Evolutionary conservation across 345 rosid species (phyloP), one percentile per base, ranked within the genome.

Genomic region (Dipteronia sinensis): DNA sequence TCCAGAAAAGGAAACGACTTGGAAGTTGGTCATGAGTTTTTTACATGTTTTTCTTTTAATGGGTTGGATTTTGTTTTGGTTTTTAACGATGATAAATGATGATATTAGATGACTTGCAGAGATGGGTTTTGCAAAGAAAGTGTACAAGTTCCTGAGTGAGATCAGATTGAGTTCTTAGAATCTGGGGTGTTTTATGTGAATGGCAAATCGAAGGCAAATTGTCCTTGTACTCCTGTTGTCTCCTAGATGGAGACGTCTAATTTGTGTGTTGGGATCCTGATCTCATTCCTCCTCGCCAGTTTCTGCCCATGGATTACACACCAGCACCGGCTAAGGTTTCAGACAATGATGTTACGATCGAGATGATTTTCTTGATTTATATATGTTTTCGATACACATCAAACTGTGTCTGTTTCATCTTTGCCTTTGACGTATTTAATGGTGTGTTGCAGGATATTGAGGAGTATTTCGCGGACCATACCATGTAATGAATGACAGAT

Each of bases 241-340:
- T 31, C 38, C 38, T 31, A n/a, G 89, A 88, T 34, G 90, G 90
- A 19, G 90, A 88, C 53, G 63, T 79, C 29, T 88, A 84, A 47
- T 86, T 88, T 67, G 85, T 88, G 40, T 82, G 81, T 67, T 86
- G 91, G 91, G 88, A 84, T 69, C 27, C 44, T 16, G 84, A 79
- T 27, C 71, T 88, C 34, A 78, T 88, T 22, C 89, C 89, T 16
- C 68, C 2, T 23, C 15, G 2, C 61, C 83, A 73, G 74, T 58
- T 55, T 13, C 15, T 22, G 8, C 89, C 91, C 12, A 86, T 86
- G 89, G 89, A 88, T 69, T 86, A 83, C 46, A 73, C 69, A 7
- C 79, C 85, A 2, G 78, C 72, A 56, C 85, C 76, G 34, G 67
- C 44, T 4, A 65, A 75, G 61, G 73, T 55, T 61, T 69, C 83